These are phyloP conservation scores for Cladosporium sp. DNA, from an alignment of 2,329 filamentous ascomycete species.

Conservation along the genomic window DNA sequence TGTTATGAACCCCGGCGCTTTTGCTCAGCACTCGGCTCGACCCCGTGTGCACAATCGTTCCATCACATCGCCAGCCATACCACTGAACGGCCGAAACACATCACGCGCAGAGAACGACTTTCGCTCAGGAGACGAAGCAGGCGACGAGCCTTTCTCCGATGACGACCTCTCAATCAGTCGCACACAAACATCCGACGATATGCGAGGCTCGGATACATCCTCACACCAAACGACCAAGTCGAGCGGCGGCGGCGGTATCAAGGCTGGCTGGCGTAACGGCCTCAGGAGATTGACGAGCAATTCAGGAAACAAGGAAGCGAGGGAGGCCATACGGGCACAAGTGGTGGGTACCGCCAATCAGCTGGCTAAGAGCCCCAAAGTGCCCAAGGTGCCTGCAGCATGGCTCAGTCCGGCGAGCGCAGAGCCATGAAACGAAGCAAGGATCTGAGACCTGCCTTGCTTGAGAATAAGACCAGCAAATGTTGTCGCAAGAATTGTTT, in stretches of 20 bases:
- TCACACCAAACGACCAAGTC: slow-evolving; percentile 26
- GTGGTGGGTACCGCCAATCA: slow-evolving; percentile 26
- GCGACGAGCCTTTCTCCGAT: slow-evolving; percentile 63
- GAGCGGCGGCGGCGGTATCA: slow-evolving; percentile 27
- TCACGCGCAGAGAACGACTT: slow-evolving; percentile 52
- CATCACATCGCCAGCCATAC: slow-evolving; percentile 70
- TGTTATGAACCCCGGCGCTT: slow-evolving; percentile 54
- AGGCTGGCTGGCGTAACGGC: slow-evolving; percentile 48
- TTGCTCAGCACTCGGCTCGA: slow-evolving; percentile 45
- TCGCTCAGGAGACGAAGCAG: slow-evolving; percentile 71
- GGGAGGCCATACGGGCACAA: slow-evolving; percentile 37
- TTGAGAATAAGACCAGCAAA: too few relatives aligned
- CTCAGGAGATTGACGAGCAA: slow-evolving; percentile 61
- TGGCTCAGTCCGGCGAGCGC: slow-evolving; percentile 35
- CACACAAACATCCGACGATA: slow-evolving; percentile 23
- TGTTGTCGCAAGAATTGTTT: not conserved
- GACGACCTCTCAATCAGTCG: slow-evolving; percentile 54
- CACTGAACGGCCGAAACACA: slow-evolving; percentile 29
- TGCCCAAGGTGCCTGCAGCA: slow-evolving; percentile 45
- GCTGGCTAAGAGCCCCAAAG: slow-evolving; percentile 39
- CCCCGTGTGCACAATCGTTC: slow-evolving; percentile 69
- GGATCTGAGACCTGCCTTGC: too few relatives aligned
- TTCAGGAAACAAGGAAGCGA: slow-evolving; percentile 32
- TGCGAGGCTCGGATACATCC: slow-evolving; percentile 9
- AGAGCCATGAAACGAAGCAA: slow-evolving; percentile 23